Percentiles rank a stretch among this genome's conserved stretches.
These are phyloP conservation scores for Antrodiella citrinella DNA, from an alignment of 768 basidiomycete genomes.

Conservation along the genomic window DNA sequence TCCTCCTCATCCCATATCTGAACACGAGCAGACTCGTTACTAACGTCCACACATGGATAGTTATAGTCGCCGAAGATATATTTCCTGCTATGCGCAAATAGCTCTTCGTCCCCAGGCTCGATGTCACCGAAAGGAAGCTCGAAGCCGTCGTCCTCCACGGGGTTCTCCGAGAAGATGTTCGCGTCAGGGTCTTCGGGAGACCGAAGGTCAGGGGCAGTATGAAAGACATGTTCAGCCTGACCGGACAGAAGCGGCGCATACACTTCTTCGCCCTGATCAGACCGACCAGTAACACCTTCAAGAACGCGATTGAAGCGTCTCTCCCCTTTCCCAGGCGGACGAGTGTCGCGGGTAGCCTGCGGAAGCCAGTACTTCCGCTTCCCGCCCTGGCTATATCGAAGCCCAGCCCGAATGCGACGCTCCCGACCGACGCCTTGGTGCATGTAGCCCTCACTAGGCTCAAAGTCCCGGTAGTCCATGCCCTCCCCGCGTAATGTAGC, in stretches of 20 bases:
- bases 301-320: slow-evolving; percentile 35
- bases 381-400: slow-evolving; percentile 89
- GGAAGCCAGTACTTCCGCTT: slow-evolving; percentile 95
- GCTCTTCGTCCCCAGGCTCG: slow-evolving; percentile 64
- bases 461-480: slow-evolving; percentile 94
- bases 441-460: slow-evolving; percentile 89
- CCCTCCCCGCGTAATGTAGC: slow-evolving; percentile 80
- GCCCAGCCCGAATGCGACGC: slow-evolving; percentile 80
- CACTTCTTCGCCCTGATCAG: slow-evolving; percentile 44
- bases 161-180: slow-evolving; percentile 11
- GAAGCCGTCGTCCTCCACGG: slow-evolving; percentile 35
- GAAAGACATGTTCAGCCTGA: slow-evolving; percentile 58
- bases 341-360: slow-evolving; percentile 37
- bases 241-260: slow-evolving; percentile 66
- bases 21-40: slow-evolving; percentile 59
- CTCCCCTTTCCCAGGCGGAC: slow-evolving; percentile 31
- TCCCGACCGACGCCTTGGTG: slow-evolving; percentile 87
- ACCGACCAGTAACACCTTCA: slow-evolving; percentile 29
- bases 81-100: slow-evolving; percentile 68
- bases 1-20: slow-evolving; percentile 83
- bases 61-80: slow-evolving; percentile 89
- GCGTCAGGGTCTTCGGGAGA: slow-evolving; percentile 19
- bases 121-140: slow-evolving; percentile 61
- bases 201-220: slow-evolving; percentile 50
- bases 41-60: slow-evolving; percentile 85